Percentiles rank a stretch among this genome's conserved stretches.
Evolutionary conservation across 176 grass and related monocot genomes (phyloP).

Genomic region (Melocanna baccifera): DNA sequence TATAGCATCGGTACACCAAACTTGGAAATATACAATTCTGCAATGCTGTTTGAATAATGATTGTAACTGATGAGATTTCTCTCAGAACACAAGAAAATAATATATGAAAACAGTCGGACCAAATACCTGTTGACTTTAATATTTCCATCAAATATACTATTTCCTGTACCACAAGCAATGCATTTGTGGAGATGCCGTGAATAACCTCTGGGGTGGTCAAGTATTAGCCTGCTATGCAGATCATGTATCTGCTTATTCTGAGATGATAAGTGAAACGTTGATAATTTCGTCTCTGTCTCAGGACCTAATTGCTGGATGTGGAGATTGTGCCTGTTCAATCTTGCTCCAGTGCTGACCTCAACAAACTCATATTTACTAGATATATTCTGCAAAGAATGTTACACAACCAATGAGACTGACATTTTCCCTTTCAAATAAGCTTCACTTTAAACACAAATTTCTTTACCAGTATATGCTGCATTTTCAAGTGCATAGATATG

Average conservation of each 20-base stretch:
- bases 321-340: constrained; percentile 84
- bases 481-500: background rate
- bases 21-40: background rate
- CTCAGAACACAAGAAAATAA: background rate
- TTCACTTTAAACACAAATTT: background rate
- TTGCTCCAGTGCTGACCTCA: constrained; percentile 82
- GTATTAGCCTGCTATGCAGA: constrained; percentile 88
- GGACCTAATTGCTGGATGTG: constrained; percentile 85
- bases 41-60: background rate
- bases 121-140: constrained; percentile 89
- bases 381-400: constrained; percentile 47
- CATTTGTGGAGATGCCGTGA: constrained; percentile 90
- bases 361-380: constrained; percentile 77
- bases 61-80: background rate
- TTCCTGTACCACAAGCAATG: constrained; percentile 72
- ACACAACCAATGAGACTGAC: constrained; percentile 9
- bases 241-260: constrained; percentile 88
- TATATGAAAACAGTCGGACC: background rate
- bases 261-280: constrained; percentile 74
- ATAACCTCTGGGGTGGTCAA: constrained; percentile 72
- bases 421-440: background rate
- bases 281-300: constrained; percentile 66
- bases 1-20: background rate
- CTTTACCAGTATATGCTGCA: background rate
- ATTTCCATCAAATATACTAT: constrained; percentile 91